These are phyloP conservation scores for Globisporangium polare DNA, from an alignment of 352 stramenopile genomes.

Conservation along the genomic window DNA sequence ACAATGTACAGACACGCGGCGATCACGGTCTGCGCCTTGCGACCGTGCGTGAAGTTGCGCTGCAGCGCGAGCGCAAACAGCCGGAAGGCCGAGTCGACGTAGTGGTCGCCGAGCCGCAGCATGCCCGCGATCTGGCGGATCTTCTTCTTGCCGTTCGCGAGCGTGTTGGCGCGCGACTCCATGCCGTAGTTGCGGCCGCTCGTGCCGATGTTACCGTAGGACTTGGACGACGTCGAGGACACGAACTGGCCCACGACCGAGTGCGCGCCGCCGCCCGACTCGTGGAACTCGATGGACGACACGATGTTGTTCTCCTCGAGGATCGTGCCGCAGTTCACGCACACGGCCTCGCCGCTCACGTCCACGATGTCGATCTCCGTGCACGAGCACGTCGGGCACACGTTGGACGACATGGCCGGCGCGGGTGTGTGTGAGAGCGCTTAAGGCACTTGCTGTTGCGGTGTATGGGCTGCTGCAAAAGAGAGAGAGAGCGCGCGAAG, in stretches of 20 bases:
- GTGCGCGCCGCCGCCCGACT: constrained; percentile 86
- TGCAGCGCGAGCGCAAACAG: constrained; percentile 96
- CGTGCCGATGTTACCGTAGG: constrained; percentile 86
- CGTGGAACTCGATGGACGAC: constrained; percentile 95
- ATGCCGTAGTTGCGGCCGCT: constrained; percentile 91
- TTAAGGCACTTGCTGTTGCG: background rate
- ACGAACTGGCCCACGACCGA: constrained; percentile 97
- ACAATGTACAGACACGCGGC: constrained; percentile 99
- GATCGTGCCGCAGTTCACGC: constrained; percentile 89
- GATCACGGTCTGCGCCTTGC: constrained; percentile 95
- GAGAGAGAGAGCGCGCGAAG: background rate
- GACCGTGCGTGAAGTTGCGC: constrained; percentile 96
- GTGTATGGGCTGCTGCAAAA: background rate
- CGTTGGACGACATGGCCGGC: constrained; percentile 26
- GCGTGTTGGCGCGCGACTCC: constrained; percentile 94
- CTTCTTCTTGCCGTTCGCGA: constrained; percentile 93
- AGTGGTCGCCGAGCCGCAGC: constrained; percentile 91
- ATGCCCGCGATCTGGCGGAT: constrained; percentile 93
- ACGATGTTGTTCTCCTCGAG: constrained; percentile 98
- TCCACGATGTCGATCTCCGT: constrained; percentile 94
- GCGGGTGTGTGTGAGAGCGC: background rate
- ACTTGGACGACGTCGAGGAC: constrained; percentile 86
- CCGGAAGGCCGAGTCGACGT: constrained; percentile 95
- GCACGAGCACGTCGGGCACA: constrained; percentile 95
- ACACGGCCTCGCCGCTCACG: constrained; percentile 85